phyloP scores from a whole-genome alignment of 257 asterid species.

The Lantana camara region DNA sequence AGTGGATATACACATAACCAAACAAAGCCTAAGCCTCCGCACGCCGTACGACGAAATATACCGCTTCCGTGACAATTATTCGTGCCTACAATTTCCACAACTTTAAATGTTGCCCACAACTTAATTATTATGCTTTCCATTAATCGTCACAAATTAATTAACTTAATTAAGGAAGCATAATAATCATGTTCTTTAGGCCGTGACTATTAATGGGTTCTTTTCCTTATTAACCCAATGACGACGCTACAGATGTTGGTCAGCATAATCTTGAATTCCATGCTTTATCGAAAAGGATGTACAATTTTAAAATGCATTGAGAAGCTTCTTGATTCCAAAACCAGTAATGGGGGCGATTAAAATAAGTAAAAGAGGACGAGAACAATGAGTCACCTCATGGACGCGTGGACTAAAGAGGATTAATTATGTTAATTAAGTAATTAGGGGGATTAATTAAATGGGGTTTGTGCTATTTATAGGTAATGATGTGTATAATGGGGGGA shows the following conservation, averaged over 20 bases:
- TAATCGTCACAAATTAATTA: neutral
- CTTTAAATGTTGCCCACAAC: no score
- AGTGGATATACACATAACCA: no score
- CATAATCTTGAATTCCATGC: conserved; percentile 21
- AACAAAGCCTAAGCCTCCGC: neutral
- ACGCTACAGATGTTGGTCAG: conserved; percentile 39
- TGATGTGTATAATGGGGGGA: conserved; percentile 54
- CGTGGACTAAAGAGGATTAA: no score
- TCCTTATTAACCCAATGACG: conserved; percentile 48
- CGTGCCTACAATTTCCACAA: neutral
- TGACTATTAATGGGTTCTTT: conserved; percentile 35
- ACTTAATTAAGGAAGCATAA: neutral
- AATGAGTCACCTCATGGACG: conserved; percentile 45
- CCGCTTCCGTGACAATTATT: conserved; percentile 23
- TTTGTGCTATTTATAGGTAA: conserved; percentile 56
- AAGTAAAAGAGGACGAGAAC: conserved; percentile 21
- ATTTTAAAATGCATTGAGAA: conserved; percentile 40
- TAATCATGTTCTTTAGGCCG: conserved; percentile 13
- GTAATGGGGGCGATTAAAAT: conserved; percentile 46
- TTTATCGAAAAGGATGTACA: conserved; percentile 24
- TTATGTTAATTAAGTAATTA: conserved; percentile 26
- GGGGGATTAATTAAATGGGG: conserved; percentile 30
- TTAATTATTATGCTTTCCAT: neutral
- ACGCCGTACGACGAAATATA: conserved; percentile 25
- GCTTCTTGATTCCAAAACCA: conserved; percentile 50